Evolutionary conservation across 1,284 basidiomycete species (phyloP).

Genomic region (Cystobasidium pallidum): DNA sequence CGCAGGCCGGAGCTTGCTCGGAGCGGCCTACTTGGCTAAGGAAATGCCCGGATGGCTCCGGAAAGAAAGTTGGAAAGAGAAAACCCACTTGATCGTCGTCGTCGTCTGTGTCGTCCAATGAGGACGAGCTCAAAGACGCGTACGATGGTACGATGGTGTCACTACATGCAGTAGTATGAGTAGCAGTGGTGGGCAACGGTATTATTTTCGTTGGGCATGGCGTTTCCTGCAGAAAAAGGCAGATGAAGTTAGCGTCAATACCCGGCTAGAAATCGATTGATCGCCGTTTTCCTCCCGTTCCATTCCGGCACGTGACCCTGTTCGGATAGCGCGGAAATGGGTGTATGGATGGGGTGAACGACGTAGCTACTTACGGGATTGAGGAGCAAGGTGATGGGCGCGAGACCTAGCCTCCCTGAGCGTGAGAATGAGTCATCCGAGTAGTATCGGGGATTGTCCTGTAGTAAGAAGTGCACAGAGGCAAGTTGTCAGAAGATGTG

Average conservation of each 20-base stretch:
- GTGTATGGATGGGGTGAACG: neutral
- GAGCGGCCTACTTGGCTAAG: neutral
- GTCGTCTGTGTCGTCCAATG: constrained; percentile 10
- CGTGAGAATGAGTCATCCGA: constrained; percentile 7
- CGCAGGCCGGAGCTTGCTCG: neutral
- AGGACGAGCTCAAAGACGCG: neutral
- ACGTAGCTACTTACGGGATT: constrained; percentile 12
- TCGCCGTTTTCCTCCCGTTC: neutral
- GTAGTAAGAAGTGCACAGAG: neutral
- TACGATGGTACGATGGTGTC: neutral
- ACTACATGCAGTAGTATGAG: neutral
- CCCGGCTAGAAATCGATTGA: too few species aligned
- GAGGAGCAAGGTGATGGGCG: constrained; percentile 24
- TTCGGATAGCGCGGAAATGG: neutral
- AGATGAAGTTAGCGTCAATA: neutral
- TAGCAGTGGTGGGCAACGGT: neutral
- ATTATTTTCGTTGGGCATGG: constrained; percentile 19
- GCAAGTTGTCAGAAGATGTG: neutral
- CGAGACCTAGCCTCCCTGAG: constrained; percentile 22
- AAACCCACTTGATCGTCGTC: neutral
- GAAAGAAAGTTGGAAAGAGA: neutral
- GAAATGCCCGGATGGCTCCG: constrained; percentile 2
- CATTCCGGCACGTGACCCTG: constrained; percentile 19
- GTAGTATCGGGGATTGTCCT: constrained; percentile 19
- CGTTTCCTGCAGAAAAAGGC: neutral